Evolutionary conservation across 2,329 filamentous ascomycete genomes (phyloP).

Genomic region (Coniochaeta sp.): DNA sequence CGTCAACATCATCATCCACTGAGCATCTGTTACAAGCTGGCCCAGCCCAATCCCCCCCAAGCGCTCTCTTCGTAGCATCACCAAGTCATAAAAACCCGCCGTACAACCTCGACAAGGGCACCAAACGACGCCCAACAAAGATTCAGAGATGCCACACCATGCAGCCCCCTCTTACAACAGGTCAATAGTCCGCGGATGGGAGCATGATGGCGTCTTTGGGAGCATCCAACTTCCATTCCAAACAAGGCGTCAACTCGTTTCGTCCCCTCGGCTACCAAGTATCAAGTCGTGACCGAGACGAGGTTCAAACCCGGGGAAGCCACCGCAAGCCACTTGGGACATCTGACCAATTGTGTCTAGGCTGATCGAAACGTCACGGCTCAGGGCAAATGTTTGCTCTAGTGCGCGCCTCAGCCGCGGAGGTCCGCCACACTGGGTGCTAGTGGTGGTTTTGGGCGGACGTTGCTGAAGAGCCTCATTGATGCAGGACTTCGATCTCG

Average conservation of each 20-base stretch:
- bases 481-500: no score
- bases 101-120: neutral
- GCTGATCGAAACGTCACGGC: neutral
- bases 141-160: neutral
- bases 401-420: no score
- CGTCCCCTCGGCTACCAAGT: neutral
- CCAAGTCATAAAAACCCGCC: neutral
- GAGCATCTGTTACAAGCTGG: no score
- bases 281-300: neutral
- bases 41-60: no score
- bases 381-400: neutral
- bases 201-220: neutral
- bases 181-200: neutral
- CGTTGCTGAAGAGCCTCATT: no score
- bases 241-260: neutral
- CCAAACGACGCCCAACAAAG: neutral
- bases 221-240: neutral
- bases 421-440: no score
- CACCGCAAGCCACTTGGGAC: neutral
- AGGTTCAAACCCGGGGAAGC: neutral
- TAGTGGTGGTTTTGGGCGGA: no score
- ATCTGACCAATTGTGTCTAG: no score
- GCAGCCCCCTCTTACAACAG: neutral
- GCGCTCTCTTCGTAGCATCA: no score
- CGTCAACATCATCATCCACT: no score